A percentile compares a stretch with the other conserved stretches of the same genome.
phyloP scores from a whole-genome alignment of 176 grass and related monocot genomes.

The Phyllostachys edulis region DNA sequence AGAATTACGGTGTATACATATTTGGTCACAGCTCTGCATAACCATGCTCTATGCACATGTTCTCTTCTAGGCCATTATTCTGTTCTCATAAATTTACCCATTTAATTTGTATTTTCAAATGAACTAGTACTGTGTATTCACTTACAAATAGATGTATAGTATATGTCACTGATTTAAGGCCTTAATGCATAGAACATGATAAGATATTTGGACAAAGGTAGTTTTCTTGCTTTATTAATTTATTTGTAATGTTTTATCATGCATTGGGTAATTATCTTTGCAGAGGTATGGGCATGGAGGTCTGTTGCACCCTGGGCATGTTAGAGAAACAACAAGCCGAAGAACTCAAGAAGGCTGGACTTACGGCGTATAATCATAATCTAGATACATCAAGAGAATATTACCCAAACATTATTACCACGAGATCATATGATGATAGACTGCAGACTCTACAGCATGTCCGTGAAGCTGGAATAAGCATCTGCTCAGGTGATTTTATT shows the following conservation, averaged over 20 bases:
- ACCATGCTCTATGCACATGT: not conserved
- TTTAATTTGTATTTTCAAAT: not conserved
- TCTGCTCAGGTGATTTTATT: conserved; percentile 74
- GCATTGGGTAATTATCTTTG: conserved; percentile 14
- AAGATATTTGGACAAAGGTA: not conserved
- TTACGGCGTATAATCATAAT: conserved; percentile 99
- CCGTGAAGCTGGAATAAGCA: conserved; percentile 88
- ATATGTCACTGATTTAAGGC: conserved; percentile 1
- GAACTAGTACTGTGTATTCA: not conserved
- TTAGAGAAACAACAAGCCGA: conserved; percentile 95
- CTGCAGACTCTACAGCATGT: conserved; percentile 84
- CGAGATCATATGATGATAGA: conserved; percentile 94
- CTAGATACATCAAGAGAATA: conserved; percentile 99
- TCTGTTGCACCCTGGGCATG: conserved; percentile 99
- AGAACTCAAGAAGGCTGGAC: conserved; percentile 93
- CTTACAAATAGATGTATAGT: not conserved
- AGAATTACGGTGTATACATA: not conserved
- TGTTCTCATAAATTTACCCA: not conserved
- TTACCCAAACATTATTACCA: conserved; percentile 97
- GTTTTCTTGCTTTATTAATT: not conserved
- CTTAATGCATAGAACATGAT: not conserved
- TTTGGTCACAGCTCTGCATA: not conserved
- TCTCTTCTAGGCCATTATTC: conserved; percentile 1
- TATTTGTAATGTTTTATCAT: not conserved
- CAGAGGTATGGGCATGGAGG: conserved; percentile 97